Evolutionary conservation across 2,329 filamentous ascomycete genomes (phyloP), one percentile per base, ranked within the genome.

Genomic region (Fusarium euwallaceae): DNA sequence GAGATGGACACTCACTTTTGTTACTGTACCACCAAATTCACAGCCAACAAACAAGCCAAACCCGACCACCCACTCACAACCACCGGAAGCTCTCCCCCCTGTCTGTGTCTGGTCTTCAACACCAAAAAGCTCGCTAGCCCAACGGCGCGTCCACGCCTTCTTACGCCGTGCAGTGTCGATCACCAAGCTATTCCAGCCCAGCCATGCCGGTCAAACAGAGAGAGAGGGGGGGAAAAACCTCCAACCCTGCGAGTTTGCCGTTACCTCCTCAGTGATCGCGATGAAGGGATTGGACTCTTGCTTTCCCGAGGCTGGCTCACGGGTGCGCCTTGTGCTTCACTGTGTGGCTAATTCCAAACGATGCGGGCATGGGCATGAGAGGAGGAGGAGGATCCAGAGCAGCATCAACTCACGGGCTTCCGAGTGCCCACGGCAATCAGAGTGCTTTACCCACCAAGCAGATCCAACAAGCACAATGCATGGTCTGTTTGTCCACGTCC

Each of bases 71-170:
- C 41, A 45, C 10, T 45, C 41, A 45, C 41, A 45, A 22, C 4
- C 43, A 16, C 12, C 43, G 39, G 39, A 43, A 20, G 39, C 45
- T 24, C n/a, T 12, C 45, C 11, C 59, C 41, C n/a, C 22, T 48
- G 34, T 36, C 37, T 32, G 10, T 20, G 41, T 43, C 39, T 43
- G 41, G 41, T 27, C n/a, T 22, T 37, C 59, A 61, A 61, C 59
- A 48, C 39, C 39, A 39, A 39, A 39, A 7, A 62, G 60, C 29
- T 39, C 29, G 60, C 60, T 53, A 29, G 43, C 20, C 60, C 60
- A 71, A 70, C 67, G 67, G 61, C 66, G 60, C 48, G 66, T 27
- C 65, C 60, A 65, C 60, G 51, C 51, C 43, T 62, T n/a, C 32
- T 62, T 41, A 17, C 41, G 43, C 43, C 32, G 41, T 41, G 67